Conservation (phyloP, 148 eudicot genomes). For the Fagopyrum homotropicum region DNA sequence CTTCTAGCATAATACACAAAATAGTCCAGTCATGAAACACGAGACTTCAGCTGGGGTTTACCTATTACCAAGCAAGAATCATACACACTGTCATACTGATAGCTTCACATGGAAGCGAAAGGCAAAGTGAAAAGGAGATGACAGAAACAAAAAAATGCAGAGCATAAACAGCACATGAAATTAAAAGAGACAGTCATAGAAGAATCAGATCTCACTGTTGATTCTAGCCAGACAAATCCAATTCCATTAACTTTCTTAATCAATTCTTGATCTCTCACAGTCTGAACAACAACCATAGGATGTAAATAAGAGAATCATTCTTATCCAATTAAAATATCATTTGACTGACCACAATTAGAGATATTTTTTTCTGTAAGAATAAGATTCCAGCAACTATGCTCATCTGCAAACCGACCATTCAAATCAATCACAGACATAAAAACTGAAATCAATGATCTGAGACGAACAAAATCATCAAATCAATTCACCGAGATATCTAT, state of each 20-base stretch:
- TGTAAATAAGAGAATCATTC: conserved; percentile 14
- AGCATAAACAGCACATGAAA: conserved; percentile 2
- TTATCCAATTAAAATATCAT: conserved; percentile 9
- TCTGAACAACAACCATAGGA: background rate
- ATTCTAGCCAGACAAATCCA: background rate
- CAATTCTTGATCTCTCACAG: background rate
- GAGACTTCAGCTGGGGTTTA: conserved; percentile 2
- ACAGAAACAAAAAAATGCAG: background rate
- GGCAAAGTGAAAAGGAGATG: conserved; percentile 12
- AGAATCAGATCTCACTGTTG: conserved; percentile 4
- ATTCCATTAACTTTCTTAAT: background rate
- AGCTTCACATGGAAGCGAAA: conserved; percentile 28
- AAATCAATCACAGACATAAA: background rate
- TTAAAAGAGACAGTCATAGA: conserved; percentile 11
- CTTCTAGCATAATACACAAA: background rate
- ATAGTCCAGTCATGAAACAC: background rate
- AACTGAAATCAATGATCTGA: background rate
- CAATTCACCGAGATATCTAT: background rate
- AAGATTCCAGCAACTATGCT: conserved; percentile 3
- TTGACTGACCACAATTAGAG: conserved; percentile 10
- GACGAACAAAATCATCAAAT: background rate
- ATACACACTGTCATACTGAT: conserved; percentile 20
- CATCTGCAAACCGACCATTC: conserved; percentile 11
- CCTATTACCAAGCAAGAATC: conserved; percentile 2
- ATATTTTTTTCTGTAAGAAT: conserved; percentile 2